phyloP scores from a whole-genome alignment of 1,284 basidiomycete species.

The Anthracocystis panici-leucophaei region DNA sequence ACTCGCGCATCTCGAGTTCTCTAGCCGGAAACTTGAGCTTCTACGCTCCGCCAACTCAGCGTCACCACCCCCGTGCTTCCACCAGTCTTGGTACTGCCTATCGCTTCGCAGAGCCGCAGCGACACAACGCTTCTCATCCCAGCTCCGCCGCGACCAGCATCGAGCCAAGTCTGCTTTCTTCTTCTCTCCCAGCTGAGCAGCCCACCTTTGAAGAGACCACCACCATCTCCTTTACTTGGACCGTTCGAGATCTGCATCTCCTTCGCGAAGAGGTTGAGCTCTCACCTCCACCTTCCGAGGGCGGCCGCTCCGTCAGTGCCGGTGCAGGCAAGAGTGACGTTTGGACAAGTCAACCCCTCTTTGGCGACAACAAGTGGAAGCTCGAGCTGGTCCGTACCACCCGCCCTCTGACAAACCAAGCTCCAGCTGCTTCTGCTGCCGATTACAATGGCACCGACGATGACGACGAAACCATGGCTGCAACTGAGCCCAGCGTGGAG shows the following conservation, averaged over 20 bases:
- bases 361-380: slow-evolving; percentile 67
- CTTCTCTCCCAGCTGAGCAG: slow-evolving; percentile 16
- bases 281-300: slow-evolving; percentile 49
- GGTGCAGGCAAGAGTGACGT: slow-evolving; percentile 62
- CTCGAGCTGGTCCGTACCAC: slow-evolving; percentile 61
- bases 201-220: slow-evolving; percentile 59
- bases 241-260: slow-evolving; percentile 53
- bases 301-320: slow-evolving; percentile 59
- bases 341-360: slow-evolving; percentile 64
- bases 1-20: slow-evolving; percentile 10
- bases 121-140: not conserved
- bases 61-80: not conserved
- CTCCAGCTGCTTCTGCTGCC: not conserved
- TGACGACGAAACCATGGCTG: not conserved
- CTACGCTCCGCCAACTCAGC: slow-evolving; percentile 7
- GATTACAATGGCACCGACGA: not conserved
- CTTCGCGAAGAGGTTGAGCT: slow-evolving; percentile 62
- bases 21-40: slow-evolving; percentile 13
- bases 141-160: not conserved
- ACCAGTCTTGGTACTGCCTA: slow-evolving; percentile 2
- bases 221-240: slow-evolving; percentile 62
- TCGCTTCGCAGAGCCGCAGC: slow-evolving; percentile 1
- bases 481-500: not conserved
- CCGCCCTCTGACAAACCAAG: slow-evolving; percentile 11
- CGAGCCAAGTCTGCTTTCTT: slow-evolving; percentile 14